Conservation (phyloP, 202 grass and related monocot genomes). For the Elaeis oleifera region DNA sequence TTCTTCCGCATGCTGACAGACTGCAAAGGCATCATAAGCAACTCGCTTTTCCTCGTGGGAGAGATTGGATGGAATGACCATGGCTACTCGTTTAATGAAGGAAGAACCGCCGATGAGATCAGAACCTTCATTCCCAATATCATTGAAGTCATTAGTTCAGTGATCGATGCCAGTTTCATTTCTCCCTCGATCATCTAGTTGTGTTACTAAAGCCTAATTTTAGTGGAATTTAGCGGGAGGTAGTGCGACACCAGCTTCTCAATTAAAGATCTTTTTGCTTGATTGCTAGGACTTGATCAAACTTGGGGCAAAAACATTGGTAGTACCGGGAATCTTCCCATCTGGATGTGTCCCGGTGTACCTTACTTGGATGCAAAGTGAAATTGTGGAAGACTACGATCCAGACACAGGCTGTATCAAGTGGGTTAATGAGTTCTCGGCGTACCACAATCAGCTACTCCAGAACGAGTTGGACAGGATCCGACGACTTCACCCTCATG, state of each 20-base stretch:
- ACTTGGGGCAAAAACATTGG: conserved; percentile 3
- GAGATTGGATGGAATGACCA: conserved; percentile 96
- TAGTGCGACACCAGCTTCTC: no score
- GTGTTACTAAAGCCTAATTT: no score
- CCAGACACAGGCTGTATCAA: neutral
- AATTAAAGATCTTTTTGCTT: no score
- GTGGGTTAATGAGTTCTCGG: neutral
- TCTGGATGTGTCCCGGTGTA: no score
- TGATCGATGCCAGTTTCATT: conserved; percentile 30
- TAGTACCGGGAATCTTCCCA: neutral
- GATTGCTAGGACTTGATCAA: neutral
- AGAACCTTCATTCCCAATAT: conserved; percentile 59
- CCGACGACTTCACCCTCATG: conserved; percentile 4
- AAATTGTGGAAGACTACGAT: no score
- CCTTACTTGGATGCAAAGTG: no score
- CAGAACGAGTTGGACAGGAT: neutral
- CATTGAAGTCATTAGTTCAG: conserved; percentile 44
- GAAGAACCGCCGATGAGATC: conserved; percentile 49
- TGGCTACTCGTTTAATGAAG: conserved; percentile 67
- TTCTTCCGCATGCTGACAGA: conserved; percentile 21
- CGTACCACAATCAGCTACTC: neutral
- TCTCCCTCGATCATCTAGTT: neutral
- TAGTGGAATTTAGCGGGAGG: no score
- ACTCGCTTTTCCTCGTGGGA: conserved; percentile 72
- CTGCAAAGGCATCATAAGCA: conserved; percentile 42